Conservation (phyloP, 768 basidiomycete species). For the Phylloporus sp. region DNA sequence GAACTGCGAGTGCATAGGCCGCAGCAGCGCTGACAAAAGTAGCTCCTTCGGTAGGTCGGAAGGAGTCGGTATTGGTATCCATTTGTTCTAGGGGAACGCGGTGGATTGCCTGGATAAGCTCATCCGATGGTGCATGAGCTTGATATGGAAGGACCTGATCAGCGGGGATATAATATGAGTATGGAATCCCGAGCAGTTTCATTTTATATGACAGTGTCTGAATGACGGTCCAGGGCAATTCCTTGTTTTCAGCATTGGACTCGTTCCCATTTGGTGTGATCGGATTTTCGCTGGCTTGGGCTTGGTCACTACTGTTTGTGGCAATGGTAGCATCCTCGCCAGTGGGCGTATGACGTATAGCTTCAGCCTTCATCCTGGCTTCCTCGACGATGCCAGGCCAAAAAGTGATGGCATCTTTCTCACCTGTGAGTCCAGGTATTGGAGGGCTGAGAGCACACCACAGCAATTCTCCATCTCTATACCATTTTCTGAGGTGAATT, state of each 20-base stretch:
- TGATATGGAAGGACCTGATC: conserved; percentile 71
- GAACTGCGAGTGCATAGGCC: conserved; percentile 66
- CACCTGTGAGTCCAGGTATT: conserved; percentile 39
- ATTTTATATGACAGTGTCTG: conserved; percentile 67
- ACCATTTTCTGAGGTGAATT: conserved; percentile 53
- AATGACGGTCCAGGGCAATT: conserved; percentile 52
- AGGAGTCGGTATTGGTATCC: conserved; percentile 43
- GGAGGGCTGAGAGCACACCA: conserved; percentile 60
- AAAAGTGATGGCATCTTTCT: conserved; percentile 49
- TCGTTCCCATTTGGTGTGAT: conserved; percentile 8
- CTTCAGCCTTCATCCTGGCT: conserved; percentile 44
- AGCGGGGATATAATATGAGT: conserved; percentile 48
- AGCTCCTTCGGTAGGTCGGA: conserved; percentile 42
- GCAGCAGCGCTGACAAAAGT: conserved; percentile 52
- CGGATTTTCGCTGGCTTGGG: conserved; percentile 8
- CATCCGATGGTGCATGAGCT: conserved; percentile 53
- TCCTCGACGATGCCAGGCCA: conserved; percentile 76
- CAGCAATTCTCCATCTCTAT: conserved; percentile 64
- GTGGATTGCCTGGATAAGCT: conserved; percentile 49
- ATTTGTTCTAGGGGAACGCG: conserved; percentile 41
- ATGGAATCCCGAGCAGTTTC: conserved; percentile 58
- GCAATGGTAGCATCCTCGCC: background rate
- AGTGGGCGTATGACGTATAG: conserved; percentile 30
- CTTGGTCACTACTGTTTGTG: conserved; percentile 10
- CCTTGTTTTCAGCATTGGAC: conserved; percentile 10